Evolutionary conservation across 2,329 filamentous ascomycete genomes (phyloP), one percentile per base, ranked within the genome.

Genomic region (Epicoccum sorghinum): DNA sequence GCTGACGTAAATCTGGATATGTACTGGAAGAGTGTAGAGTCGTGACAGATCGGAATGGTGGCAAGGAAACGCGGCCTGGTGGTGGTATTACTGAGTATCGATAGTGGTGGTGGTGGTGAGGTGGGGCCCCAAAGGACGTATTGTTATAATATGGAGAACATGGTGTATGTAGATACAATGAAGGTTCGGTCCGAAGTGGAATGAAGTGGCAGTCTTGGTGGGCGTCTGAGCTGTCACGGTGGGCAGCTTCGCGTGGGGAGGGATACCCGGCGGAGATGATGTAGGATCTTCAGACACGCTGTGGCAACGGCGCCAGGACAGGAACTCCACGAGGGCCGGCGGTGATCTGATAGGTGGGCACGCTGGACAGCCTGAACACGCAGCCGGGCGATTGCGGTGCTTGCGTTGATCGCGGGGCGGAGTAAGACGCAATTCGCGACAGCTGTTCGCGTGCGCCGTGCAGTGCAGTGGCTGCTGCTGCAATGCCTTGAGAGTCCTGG

Each of bases 101-200:
- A 41, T 55, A 39, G 57, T 33, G n/a, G 38, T 30, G 57, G 57
- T 59, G 61, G 58, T 56, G 62, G 57, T 33, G 59, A 6, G 18
- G 59, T 57, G 59, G 66, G 68, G 67, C 70, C 72, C 72, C 71
- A 65, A 67, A 65, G 70, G 73, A 71, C 68, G 55, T 57, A 35
- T 47, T 59, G 71, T 67, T 75, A 75, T 74, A 70, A 75, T 69
- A 71, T 71, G 47, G 59, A 62, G 47, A 68, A 54, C 73, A 75
- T 75, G 55, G 50, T 68, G 69, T 53, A 62, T 68, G 69, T 53
- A 62, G 55, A 53, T 47, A 14, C 54, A 58, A 53, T 48, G 51
- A 59, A 51, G 44, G 63, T 8, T 66, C 63, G 69, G 71, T 68
- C 66, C 64, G 62, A 61, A 66, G 62, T 62, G 65, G 65, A 58